phyloP scores from a whole-genome alignment of 306 rosid genomes.

The Quercus variabilis region DNA sequence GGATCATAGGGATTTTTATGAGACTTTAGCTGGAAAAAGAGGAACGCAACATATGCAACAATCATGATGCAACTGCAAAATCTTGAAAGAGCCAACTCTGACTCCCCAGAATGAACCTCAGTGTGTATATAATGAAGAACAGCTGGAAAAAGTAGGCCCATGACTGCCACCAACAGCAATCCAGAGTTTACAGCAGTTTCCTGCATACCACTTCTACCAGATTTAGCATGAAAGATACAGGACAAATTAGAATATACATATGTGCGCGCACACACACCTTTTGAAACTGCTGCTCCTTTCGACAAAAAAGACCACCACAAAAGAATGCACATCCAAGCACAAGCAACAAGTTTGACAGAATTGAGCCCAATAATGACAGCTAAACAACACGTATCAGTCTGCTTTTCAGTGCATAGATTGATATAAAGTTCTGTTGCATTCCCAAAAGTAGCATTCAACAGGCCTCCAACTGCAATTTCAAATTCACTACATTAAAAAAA shows the following conservation, averaged over 20 bases:
- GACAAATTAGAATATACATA: not conserved
- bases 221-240: not conserved
- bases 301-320: constrained; percentile 66
- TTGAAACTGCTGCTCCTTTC: constrained; percentile 66
- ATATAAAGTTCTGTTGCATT: constrained; percentile 83
- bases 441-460: constrained; percentile 82
- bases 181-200: constrained; percentile 70
- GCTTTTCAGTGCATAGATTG: constrained; percentile 72
- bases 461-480: constrained; percentile 74
- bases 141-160: constrained; percentile 61
- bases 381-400: constrained; percentile 77
- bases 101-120: constrained; percentile 51
- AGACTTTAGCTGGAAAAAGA: constrained; percentile 70
- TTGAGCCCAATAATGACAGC: constrained; percentile 80
- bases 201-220: constrained; percentile 44
- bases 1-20: constrained; percentile 43
- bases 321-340: constrained; percentile 70
- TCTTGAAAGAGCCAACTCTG: constrained; percentile 70
- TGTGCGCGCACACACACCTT: constrained; percentile 47
- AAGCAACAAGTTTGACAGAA: constrained; percentile 85
- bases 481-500: constrained; percentile 24
- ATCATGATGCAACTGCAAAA: constrained; percentile 70
- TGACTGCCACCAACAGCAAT: constrained; percentile 65
- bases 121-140: constrained; percentile 60
- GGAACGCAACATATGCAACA: constrained; percentile 61